phyloP scores from a whole-genome alignment of 116 monocot species.

The Posidonia oceanica region DNA sequence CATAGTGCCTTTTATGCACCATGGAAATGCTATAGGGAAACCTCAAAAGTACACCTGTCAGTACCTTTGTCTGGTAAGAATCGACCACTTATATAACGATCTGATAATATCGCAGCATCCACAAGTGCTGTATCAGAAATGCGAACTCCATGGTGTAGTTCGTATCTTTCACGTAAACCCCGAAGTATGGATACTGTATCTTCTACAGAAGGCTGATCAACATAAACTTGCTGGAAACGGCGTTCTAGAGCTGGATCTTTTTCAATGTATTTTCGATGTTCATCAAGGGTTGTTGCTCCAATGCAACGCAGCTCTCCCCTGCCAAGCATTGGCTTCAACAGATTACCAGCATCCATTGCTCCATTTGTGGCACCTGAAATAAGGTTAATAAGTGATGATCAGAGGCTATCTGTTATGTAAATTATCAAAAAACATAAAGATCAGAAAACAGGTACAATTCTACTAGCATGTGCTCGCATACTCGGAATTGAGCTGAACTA shows the following conservation, averaged over 20 bases:
- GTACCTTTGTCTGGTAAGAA: conserved; percentile 99
- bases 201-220: conserved; percentile 87
- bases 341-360: conserved; percentile 97
- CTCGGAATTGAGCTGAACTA: too few species aligned
- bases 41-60: background rate
- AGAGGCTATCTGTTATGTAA: background rate
- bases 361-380: conserved; percentile 86
- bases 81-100: conserved; percentile 91
- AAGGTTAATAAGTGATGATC: background rate
- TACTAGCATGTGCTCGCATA: too few species aligned
- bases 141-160: conserved; percentile 94
- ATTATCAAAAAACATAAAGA: background rate
- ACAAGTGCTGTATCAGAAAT: conserved; percentile 94
- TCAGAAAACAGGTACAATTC: background rate
- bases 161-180: conserved; percentile 94
- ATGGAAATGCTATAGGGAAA: background rate
- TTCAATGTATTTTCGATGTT: conserved; percentile 97
- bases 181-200: conserved; percentile 96
- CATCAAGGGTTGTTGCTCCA: conserved; percentile 96
- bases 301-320: conserved; percentile 96
- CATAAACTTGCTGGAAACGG: conserved; percentile 96
- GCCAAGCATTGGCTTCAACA: conserved; percentile 98
- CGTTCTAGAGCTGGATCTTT: conserved; percentile 98
- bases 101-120: conserved; percentile 82
- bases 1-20: background rate